Evolutionary conservation across 2,329 filamentous ascomycete species (phyloP).

Genomic region (Eurotiales sp.): DNA sequence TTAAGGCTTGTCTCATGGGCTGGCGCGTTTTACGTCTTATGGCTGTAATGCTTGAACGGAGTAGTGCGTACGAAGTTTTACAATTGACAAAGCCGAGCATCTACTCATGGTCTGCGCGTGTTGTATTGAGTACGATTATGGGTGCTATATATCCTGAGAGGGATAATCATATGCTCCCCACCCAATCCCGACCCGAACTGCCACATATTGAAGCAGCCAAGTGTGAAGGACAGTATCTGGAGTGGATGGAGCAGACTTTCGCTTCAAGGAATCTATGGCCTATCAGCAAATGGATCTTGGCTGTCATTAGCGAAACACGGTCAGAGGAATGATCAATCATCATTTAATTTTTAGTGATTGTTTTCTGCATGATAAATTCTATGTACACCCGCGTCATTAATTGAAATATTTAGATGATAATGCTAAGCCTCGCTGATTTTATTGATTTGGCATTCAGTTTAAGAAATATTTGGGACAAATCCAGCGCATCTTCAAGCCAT

Average conservation of each 20-base stretch:
- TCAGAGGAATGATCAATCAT: not conserved
- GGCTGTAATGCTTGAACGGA: not conserved
- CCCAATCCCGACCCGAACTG: not conserved
- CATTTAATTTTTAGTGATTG: not conserved
- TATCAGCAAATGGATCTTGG: not conserved
- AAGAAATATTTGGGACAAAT: too few species aligned
- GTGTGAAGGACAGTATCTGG: not conserved
- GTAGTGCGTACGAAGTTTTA: not conserved
- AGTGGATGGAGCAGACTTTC: slow-evolving; percentile 1
- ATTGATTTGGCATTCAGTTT: too few species aligned
- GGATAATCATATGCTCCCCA: not conserved
- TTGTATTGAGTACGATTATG: not conserved
- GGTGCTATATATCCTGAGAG: not conserved
- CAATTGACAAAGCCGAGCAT: not conserved
- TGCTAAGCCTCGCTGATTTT: too few species aligned
- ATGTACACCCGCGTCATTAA: too few species aligned
- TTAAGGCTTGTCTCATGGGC: slow-evolving; percentile 5
- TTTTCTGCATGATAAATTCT: too few species aligned
- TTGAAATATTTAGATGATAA: too few species aligned
- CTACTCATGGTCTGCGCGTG: not conserved
- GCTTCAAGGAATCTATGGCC: not conserved
- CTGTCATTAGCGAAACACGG: slow-evolving; percentile 4
- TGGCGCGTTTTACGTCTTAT: slow-evolving; percentile 4
- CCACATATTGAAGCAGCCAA: not conserved
- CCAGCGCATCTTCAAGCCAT: too few species aligned